Conservation (phyloP, 352 stramenopile species). For the Phytophthora kernoviae region DNA sequence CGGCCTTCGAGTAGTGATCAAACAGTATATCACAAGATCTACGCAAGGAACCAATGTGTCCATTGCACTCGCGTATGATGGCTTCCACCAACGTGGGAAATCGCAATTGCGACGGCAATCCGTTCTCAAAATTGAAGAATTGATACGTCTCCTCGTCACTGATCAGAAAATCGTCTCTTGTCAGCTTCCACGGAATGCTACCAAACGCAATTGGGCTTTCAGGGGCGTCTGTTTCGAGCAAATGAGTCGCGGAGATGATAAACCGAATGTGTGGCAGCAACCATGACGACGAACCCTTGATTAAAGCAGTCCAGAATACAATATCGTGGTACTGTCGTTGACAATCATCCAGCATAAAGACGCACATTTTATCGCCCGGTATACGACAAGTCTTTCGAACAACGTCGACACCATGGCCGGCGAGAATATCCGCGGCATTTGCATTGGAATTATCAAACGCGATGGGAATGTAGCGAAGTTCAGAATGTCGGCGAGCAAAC, state of each 20-base stretch:
- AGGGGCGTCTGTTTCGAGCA: not conserved
- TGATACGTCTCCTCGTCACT: not conserved
- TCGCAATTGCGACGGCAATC: not conserved
- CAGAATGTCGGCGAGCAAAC: not conserved
- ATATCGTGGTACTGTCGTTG: not conserved
- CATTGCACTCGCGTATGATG: not conserved
- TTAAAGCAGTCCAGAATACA: not conserved
- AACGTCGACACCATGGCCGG: not conserved
- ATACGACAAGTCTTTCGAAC: not conserved
- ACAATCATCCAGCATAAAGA: not conserved
- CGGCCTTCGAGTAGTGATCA: not conserved
- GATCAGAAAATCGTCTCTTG: not conserved
- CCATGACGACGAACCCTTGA: not conserved
- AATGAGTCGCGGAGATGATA: not conserved
- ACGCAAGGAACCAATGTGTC: not conserved
- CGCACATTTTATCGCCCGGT: not conserved
- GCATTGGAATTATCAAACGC: not conserved
- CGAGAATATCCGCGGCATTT: not conserved
- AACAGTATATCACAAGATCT: not conserved
- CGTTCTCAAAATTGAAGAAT: not conserved
- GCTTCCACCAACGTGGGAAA: not conserved
- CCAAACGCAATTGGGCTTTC: not conserved
- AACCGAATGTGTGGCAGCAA: not conserved
- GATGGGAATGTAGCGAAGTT: not conserved
- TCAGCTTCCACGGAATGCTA: not conserved